Base-by-base conservation (phyloP, 163 green algal genomes). In the Dunaliella salina region DNA sequence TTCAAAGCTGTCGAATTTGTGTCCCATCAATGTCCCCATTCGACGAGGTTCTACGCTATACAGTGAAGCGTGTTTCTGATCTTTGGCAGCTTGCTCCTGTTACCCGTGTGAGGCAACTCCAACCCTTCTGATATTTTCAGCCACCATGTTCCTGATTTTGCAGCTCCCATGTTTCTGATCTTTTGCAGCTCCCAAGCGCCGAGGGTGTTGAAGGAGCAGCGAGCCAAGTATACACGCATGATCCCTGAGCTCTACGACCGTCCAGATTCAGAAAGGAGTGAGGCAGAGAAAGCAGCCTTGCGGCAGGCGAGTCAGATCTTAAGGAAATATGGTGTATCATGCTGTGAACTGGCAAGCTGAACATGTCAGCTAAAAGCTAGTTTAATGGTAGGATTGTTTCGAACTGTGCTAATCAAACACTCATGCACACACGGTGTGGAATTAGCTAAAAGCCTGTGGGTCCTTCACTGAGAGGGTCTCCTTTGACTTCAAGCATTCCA, bases 161-260 rank as follows among this genome's bases (percentile, higher is more conserved):
- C n/a, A n/a, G n/a, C n/a, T n/a, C n/a, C n/a, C n/a, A n/a, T n/a
- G n/a, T n/a, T n/a, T 50, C 8, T 50, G 40, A 15, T 50, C 4
- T 50, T 15, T 50, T 50, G 40, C 40, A 50, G 40, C 40, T 3
- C 40, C 40, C 40, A 50, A 50, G 40, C 3, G 40, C 40, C 85
- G 0, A 33, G 88, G 32, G 94, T 94, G 34, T 82, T 98, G 85
- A 85, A 83, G 0, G 90, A 95, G 79, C 96, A 97, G 89, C 92
- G 96, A 32, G 85, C 87, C 0, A 95, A 98, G 89, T 98, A 98
- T 85, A 83, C 86, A 0, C 93, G 96, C 75, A 91, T 97, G 89
- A 91, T 98, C 1, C 94, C 95, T 12, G 89, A 95, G 85, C 97
- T 95, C 40, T 98, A 97, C 84, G 95, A 97, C 85, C 92, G 94